Evolutionary conservation across 768 basidiomycete genomes (phyloP).

Genomic region (Serendipita vermifera): DNA sequence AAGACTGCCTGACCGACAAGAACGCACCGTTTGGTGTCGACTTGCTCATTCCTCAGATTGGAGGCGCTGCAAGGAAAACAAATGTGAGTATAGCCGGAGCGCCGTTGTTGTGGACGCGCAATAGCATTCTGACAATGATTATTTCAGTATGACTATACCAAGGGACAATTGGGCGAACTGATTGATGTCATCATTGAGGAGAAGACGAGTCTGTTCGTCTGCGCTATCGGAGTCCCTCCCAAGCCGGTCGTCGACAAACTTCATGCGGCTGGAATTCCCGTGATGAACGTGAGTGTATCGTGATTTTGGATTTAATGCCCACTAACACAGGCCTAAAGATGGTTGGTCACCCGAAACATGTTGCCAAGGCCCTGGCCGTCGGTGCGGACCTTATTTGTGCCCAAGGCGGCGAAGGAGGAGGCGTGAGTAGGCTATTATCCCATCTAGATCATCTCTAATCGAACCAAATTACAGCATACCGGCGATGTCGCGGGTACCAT

Average conservation of each 20-base stretch:
- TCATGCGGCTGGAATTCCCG: constrained; percentile 69
- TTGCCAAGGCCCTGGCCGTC: constrained; percentile 60
- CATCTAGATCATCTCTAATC: background rate
- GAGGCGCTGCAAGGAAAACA: constrained; percentile 79
- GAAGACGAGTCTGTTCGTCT: constrained; percentile 78
- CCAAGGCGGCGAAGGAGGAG: constrained; percentile 86
- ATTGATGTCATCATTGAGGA: constrained; percentile 89
- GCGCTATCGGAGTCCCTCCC: constrained; percentile 80
- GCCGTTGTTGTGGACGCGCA: too few relatives aligned
- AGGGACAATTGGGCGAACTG: constrained; percentile 69
- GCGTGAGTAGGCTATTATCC: constrained; percentile 24
- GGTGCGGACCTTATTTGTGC: constrained; percentile 92
- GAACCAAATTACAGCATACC: constrained; percentile 34
- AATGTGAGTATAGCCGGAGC: constrained; percentile 39
- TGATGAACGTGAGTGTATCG: constrained; percentile 63
- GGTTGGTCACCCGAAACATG: constrained; percentile 93
- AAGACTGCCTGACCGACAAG: constrained; percentile 57
- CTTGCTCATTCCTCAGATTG: constrained; percentile 75
- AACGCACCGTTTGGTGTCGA: constrained; percentile 85
- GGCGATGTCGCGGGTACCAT: constrained; percentile 74
- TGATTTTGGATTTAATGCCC: background rate
- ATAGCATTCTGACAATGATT: background rate
- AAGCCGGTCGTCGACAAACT: constrained; percentile 64
- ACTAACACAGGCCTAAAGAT: constrained; percentile 31
- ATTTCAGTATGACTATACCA: constrained; percentile 74